Conservation (phyloP, 78 protist genomes). For the Polysphondylium violaceum region DNA sequence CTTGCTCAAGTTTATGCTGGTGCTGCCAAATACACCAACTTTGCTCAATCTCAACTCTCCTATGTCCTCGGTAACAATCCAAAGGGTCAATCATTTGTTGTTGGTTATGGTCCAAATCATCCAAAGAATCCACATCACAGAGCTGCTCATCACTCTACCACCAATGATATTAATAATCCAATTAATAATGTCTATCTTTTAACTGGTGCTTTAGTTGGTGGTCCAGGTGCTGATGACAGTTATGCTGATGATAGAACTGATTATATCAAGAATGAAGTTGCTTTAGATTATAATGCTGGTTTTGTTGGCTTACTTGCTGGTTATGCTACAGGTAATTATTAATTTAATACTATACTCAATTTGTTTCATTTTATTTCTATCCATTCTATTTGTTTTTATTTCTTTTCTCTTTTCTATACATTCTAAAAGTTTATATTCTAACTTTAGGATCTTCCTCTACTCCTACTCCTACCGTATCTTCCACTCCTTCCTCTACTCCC, state of each 20-base stretch:
- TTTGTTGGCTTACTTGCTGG: slow-evolving; percentile 39
- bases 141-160: slow-evolving; percentile 55
- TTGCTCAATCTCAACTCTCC: slow-evolving; percentile 9
- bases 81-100: slow-evolving; percentile 23
- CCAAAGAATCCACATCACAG: slow-evolving; percentile 81
- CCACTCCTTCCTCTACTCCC: not conserved
- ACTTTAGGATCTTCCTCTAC: not conserved
- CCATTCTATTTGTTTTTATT: no score
- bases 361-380: no score
- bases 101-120: slow-evolving; percentile 54
- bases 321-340: slow-evolving; percentile 6
- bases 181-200: slow-evolving; percentile 29
- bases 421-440: no score
- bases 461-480: not conserved
- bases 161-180: slow-evolving; percentile 63
- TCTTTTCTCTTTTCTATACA: no score
- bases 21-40: not conserved
- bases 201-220: slow-evolving; percentile 77
- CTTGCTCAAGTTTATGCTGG: slow-evolving; percentile 18
- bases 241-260: slow-evolving; percentile 41
- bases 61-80: slow-evolving; percentile 56
- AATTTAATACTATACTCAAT: no score
- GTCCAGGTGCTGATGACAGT: slow-evolving; percentile 40
- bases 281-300: slow-evolving; percentile 76
- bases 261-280: slow-evolving; percentile 72